Conservation (phyloP, 768 basidiomycete genomes). For the Mrakia frigida region DNA sequence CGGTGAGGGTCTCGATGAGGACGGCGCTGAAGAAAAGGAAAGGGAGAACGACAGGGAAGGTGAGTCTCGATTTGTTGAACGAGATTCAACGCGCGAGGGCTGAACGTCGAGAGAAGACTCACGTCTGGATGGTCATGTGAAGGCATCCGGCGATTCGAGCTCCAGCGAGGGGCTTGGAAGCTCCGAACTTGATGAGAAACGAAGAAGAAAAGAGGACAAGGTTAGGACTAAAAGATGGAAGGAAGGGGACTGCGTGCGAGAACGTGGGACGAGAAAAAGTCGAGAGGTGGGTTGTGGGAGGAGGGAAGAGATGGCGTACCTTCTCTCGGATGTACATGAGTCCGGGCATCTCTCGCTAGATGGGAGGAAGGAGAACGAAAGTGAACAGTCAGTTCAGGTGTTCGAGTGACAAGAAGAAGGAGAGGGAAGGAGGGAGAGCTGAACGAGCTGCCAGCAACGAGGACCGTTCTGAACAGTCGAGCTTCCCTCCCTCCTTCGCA, state of each 20-base stretch:
- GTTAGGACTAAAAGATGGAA: constrained; percentile 25
- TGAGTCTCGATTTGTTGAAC: background rate
- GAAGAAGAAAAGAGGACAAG: background rate
- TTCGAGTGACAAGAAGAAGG: background rate
- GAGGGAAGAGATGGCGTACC: constrained; percentile 48
- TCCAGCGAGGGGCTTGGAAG: constrained; percentile 79
- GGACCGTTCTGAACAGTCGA: background rate
- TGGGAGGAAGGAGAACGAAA: background rate
- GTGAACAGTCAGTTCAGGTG: too few species aligned
- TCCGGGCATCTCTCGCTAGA: constrained; percentile 56
- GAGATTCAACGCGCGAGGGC: too few species aligned
- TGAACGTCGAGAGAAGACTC: constrained; percentile 9
- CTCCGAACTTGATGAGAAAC: constrained; percentile 56
- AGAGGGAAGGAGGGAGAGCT: background rate
- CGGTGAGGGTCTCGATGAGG: constrained; percentile 93
- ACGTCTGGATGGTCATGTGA: constrained; percentile 60
- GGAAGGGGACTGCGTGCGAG: constrained; percentile 33
- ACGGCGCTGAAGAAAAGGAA: constrained; percentile 57
- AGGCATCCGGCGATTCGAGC: constrained; percentile 96
- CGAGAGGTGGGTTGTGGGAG: constrained; percentile 22
- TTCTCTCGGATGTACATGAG: constrained; percentile 88
- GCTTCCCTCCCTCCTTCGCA: too few species aligned
- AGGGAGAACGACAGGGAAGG: constrained; percentile 7
- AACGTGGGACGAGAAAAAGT: constrained; percentile 1
- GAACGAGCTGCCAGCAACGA: background rate